Base-by-base conservation (phyloP, 495 filamentous ascomycete species). In the Podospora didyma region DNA sequence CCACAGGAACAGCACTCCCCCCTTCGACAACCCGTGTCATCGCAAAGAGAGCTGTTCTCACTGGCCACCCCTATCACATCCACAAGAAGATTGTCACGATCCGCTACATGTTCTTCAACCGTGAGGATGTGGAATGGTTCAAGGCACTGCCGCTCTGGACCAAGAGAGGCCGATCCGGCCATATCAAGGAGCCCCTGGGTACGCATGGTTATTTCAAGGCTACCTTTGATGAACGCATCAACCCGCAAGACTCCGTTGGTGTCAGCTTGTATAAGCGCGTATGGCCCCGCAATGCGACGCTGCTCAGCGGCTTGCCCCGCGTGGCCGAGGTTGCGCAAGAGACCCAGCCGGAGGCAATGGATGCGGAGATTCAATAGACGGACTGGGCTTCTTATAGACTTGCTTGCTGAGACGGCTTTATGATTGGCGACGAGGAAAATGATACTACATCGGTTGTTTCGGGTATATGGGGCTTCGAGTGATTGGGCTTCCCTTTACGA, bases 161-260 rank as follows among this genome's bases (percentile, higher is more conserved):
- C 31, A 90, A 83, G 73, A 74, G 94, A 48, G 94, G 94, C 1
- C 80, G 93, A 63, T 86, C 81, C 58, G 94, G 94, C 12, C 95
- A 84, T 63, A 84, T 97, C 73, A 96, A 96, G 77, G 94, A 98
- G 77, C 80, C 86, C 61, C 74, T 98, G 59, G 94, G 94, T 64
- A 98, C 94, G 24, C 94, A 98, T 74, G 94, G 94, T 48, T 98
- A 97, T 77, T 97, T 97, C 79, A 98, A 98, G 82, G 93, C 92
- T 6, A 96, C 88, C 20, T 98, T 98, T 76, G 95, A 98, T 72
- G 90, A 86, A 22, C 89, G 86, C 69, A 90, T 97, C 69, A 96
- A 96, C 73, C 91, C 94, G 5, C 88, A 95, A 72, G 94, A 98
- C 70, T 83, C 90, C 5, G 84, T 98, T 39, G 95, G 89, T 35